These are phyloP conservation scores for Boehmeria nivea DNA, from an alignment of 306 rosid genomes.

Conservation along the genomic window DNA sequence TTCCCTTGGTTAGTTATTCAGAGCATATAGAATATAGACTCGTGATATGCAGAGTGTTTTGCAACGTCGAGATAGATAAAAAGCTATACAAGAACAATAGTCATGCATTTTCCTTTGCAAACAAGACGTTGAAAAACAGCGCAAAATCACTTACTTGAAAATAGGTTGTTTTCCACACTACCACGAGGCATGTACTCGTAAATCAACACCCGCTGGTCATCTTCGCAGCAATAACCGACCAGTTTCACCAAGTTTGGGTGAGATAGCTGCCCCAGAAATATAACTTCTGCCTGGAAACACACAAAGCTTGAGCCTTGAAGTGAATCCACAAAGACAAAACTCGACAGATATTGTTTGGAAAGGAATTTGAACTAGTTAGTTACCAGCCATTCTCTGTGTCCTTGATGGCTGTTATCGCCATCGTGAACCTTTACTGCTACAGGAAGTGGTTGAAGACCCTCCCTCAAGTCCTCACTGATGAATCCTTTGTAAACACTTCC, in stretches of 20 bases:
- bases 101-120: no score
- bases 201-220: slow-evolving; percentile 79
- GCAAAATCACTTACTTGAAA: slow-evolving; percentile 85
- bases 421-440: slow-evolving; percentile 99
- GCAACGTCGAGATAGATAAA: no score
- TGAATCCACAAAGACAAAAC: no score
- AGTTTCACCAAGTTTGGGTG: slow-evolving; percentile 94
- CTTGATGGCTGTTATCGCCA: slow-evolving; percentile 90
- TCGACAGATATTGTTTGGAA: no score
- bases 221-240: slow-evolving; percentile 96
- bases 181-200: slow-evolving; percentile 93
- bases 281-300: slow-evolving; percentile 91
- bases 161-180: slow-evolving; percentile 88
- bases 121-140: no score
- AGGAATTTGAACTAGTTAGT: no score
- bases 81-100: no score
- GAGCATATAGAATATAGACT: no score
- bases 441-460: slow-evolving; percentile 53
- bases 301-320: slow-evolving; percentile 20
- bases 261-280: slow-evolving; percentile 97
- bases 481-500: slow-evolving; percentile 96
- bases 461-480: slow-evolving; percentile 67
- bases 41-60: no score
- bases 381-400: slow-evolving; percentile 99
- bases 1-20: no score